Conservation (phyloP, 1,284 basidiomycete genomes). For the Neolentinus lepideus region DNA sequence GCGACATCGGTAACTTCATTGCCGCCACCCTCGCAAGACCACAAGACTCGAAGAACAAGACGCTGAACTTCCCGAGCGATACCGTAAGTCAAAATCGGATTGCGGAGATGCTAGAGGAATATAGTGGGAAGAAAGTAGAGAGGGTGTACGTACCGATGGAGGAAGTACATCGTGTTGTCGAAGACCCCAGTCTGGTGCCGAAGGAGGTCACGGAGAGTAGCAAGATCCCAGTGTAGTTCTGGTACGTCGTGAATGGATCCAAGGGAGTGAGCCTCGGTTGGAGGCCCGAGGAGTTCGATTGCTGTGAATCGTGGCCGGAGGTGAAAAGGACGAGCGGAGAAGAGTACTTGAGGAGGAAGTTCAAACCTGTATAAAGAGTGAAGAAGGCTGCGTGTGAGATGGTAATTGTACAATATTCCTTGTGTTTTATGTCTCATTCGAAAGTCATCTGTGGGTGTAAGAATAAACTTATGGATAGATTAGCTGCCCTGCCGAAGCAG, state of each 20-base stretch:
- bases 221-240: slow-evolving; percentile 10
- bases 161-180: slow-evolving; percentile 6
- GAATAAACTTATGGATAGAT: too few species aligned
- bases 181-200: slow-evolving; percentile 5
- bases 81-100: slow-evolving; percentile 7
- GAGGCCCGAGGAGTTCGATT: slow-evolving; percentile 7
- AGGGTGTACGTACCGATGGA: slow-evolving; percentile 6
- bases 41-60: slow-evolving; percentile 4
- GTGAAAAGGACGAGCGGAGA: slow-evolving; percentile 8
- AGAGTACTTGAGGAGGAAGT: slow-evolving; percentile 7
- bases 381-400: too few species aligned
- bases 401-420: too few species aligned
- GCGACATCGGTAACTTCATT: slow-evolving; percentile 8
- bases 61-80: slow-evolving; percentile 9
- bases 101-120: slow-evolving; percentile 6
- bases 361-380: neutral
- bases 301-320: slow-evolving; percentile 7
- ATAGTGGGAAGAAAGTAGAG: slow-evolving; percentile 6
- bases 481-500: too few species aligned
- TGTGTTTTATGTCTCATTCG: too few species aligned
- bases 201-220: slow-evolving; percentile 5
- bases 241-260: slow-evolving; percentile 6
- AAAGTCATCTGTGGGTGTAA: too few species aligned
- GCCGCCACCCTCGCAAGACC: slow-evolving; percentile 9
- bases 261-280: slow-evolving; percentile 6